Base-by-base conservation (phyloP, 768 basidiomycete genomes). In the Pleurotus giganteus region DNA sequence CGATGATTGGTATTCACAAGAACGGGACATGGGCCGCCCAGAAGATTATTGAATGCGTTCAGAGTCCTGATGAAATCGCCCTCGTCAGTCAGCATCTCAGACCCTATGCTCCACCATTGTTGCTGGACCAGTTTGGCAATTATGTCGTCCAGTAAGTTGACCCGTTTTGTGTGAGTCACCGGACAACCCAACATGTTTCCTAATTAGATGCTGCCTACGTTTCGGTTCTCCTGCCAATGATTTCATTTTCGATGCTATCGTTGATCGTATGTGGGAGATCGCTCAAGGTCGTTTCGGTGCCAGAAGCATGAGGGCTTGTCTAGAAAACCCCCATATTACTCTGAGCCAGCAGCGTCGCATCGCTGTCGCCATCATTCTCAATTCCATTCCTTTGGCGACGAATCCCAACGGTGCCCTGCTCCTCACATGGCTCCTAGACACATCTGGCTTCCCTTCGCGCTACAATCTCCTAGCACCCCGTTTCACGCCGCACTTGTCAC, bases 1-100 rank as follows among this genome's bases (percentile, higher is more conserved):
- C 96, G 21, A 91, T 92, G 84, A 97, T 98, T 60, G 97, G 97
- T 24, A 94, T 96, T 54, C 97, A 99, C 78, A 98, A 98, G 78
- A 98, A 99, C 61, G 97, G 97, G 26, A 99, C 97, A 0, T 98
- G 97, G 97, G 96, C 96, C 2, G 95, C 95, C 2, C 97, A 99
- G 72, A 98, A 98, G 80, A 94, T 97, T 66, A 98, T 98, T 56
- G 94, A 98, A 72, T 96, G 94, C 58, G 91, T 94, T 41, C 83
- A 86, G 54, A 86, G 80, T 28, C 85, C 89, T 15, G 94, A 97
- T 53, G 97, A 99, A 68, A 81, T 94, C 53, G 78, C 78, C 4
- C 70, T 96, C 36, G 86, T 99, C 63, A 85, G 91, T 42, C 86
- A 89, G 67, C 90, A 96, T 66, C 71, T 99, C 57, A 78, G 91